Evolutionary conservation across 176 grass and related monocot species (phyloP).

Genomic region (Tuctoria greenei): DNA sequence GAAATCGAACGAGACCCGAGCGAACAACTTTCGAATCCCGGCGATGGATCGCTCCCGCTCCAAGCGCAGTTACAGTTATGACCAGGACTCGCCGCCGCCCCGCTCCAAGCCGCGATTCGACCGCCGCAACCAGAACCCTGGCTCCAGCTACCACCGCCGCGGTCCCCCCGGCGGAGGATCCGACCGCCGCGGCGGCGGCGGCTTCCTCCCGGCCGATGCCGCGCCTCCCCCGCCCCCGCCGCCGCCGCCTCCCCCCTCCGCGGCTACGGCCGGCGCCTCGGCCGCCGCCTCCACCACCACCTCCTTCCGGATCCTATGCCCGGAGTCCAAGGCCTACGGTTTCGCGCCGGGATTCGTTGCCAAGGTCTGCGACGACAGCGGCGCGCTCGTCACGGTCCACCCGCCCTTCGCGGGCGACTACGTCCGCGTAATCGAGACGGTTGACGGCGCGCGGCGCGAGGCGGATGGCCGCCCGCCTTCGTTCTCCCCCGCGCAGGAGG

Average conservation of each 20-base stretch:
- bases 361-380: slow-evolving; percentile 65
- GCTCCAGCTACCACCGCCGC: slow-evolving; percentile 47
- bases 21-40: slow-evolving; percentile 1
- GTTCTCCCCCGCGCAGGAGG: slow-evolving; percentile 91
- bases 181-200: slow-evolving; percentile 45
- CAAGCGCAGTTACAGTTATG: slow-evolving; percentile 75
- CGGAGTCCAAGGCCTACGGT: slow-evolving; percentile 67
- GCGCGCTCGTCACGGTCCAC: slow-evolving; percentile 78
- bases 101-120: slow-evolving; percentile 87
- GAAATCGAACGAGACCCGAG: slow-evolving; percentile 29
- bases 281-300: slow-evolving; percentile 55
- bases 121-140: slow-evolving; percentile 52
- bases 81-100: slow-evolving; percentile 69
- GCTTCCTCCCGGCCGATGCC: slow-evolving; percentile 33
- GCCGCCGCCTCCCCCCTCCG: slow-evolving; percentile 5
- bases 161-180: slow-evolving; percentile 24
- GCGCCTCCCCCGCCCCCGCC: slow-evolving; percentile 46
- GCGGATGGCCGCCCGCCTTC: slow-evolving; percentile 68
- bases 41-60: slow-evolving; percentile 84
- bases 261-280: background rate
- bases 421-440: slow-evolving; percentile 75
- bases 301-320: slow-evolving; percentile 90
- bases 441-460: slow-evolving; percentile 55
- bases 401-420: slow-evolving; percentile 57
- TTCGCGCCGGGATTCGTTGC: slow-evolving; percentile 49